Evolutionary conservation across 345 rosid species (phyloP), one percentile per base, ranked within the genome.

Genomic region (Adansonia digitata): DNA sequence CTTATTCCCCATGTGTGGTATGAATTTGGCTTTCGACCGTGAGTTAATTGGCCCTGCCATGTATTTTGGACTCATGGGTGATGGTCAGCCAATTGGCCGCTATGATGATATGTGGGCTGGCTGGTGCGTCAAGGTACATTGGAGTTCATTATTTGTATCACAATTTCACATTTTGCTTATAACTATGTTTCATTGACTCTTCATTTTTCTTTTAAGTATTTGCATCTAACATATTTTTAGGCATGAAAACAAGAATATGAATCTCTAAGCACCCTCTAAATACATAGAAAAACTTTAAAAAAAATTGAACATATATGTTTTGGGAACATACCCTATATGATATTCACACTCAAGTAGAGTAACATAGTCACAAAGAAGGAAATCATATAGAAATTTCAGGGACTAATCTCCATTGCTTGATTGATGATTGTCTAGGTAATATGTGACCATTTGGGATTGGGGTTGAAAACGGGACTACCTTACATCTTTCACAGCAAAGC

Each of bases 61-160:
- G 97, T 94, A 94, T 89, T 92, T 94, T 18, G 97, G 97, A 70
- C 97, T 94, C 69, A 92, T 91, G 98, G 97, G 98, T 15, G 97
- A 94, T 53, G 98, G 97, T 69, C 97, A 94, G 82, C 97, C 97
- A 55, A 92, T 94, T 37, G 95, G 94, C 57, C 95, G 98, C 9
- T 92, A 92, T 17, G 98, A 92, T 7, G 97, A 92, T 73, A 94
- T 94, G 98, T 94, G 98, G 98, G 98, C 97, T 62, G 97, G 98
- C 73, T 94, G 98, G 97, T 94, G 98, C n/a, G 61, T 68, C 26
- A 72, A 72, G 75, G 75, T 72, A 69, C 20, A 71, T 22, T n/a
- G n/a, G n/a, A n/a, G n/a, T n/a, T n/a, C n/a, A n/a, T n/a, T n/a
- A n/a, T n/a, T n/a, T n/a, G n/a, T n/a, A n/a, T n/a, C n/a, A n/a